These are phyloP conservation scores for Pythium sukuiense DNA, from an alignment of 352 stramenopile genomes.

Conservation along the genomic window DNA sequence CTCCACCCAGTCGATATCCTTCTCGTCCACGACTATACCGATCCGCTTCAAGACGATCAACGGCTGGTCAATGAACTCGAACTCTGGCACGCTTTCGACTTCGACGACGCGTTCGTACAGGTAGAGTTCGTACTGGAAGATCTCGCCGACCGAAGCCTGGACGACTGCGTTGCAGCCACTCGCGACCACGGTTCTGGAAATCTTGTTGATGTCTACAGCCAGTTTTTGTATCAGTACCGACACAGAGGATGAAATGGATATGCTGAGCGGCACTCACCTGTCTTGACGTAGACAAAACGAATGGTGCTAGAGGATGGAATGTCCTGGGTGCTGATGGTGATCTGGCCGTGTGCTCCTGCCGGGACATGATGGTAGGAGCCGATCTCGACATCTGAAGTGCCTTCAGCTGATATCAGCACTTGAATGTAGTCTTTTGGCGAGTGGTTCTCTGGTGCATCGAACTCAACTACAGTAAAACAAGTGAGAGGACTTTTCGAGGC, in stretches of 20 bases:
- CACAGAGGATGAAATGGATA: background rate
- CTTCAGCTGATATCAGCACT: conserved; percentile 73
- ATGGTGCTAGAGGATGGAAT: conserved; percentile 65
- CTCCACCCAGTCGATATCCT: conserved; percentile 79
- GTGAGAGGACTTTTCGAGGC: background rate
- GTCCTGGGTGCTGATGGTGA: conserved; percentile 79
- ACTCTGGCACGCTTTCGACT: conserved; percentile 84
- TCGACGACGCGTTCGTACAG: conserved; percentile 88
- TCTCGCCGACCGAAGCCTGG: conserved; percentile 80
- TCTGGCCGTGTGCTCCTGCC: conserved; percentile 54
- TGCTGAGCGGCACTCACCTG: conserved; percentile 32
- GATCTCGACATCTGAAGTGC: conserved; percentile 71
- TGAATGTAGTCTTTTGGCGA: conserved; percentile 88
- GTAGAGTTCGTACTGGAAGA: conserved; percentile 89
- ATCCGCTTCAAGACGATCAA: conserved; percentile 86
- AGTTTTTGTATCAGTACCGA: background rate
- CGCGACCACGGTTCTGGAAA: conserved; percentile 77
- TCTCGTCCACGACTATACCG: conserved; percentile 66
- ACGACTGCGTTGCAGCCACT: conserved; percentile 86
- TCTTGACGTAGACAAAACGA: conserved; percentile 86
- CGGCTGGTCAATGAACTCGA: conserved; percentile 86
- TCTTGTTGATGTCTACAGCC: conserved; percentile 78
- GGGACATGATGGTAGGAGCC: conserved; percentile 79
- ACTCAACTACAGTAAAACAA: conserved; percentile 56
- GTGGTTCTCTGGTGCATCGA: conserved; percentile 76